Evolutionary conservation across 345 rosid genomes (phyloP).

Genomic region (Acer yangbiense): DNA sequence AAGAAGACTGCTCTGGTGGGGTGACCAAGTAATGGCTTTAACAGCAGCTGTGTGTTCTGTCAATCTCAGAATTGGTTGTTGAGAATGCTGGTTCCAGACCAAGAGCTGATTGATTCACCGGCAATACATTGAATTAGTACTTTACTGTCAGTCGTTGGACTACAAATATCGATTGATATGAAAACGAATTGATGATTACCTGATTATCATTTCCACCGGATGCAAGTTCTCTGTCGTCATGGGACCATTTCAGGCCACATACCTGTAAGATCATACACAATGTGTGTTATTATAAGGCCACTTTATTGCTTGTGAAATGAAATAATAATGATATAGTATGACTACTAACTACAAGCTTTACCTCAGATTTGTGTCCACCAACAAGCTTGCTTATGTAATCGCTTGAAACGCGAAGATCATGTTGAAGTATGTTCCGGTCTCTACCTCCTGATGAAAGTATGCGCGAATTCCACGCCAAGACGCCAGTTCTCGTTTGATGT

Average conservation of each 20-base stretch:
- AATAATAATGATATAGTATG: neutral
- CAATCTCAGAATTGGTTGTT: slow-evolving; percentile 67
- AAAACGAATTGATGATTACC: slow-evolving; percentile 36
- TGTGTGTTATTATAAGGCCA: neutral
- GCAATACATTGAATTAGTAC: neutral
- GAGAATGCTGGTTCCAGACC: slow-evolving; percentile 96
- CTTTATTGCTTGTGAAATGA: neutral
- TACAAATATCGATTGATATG: neutral
- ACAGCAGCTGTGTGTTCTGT: slow-evolving; percentile 99
- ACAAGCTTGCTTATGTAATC: slow-evolving; percentile 74
- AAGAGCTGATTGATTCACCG: slow-evolving; percentile 55
- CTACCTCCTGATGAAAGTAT: slow-evolving; percentile 91
- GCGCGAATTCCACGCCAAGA: slow-evolving; percentile 94
- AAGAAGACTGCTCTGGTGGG: slow-evolving; percentile 90
- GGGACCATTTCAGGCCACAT: slow-evolving; percentile 95
- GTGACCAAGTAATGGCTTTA: slow-evolving; percentile 98
- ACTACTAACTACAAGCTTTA: slow-evolving; percentile 14
- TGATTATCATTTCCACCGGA: slow-evolving; percentile 99
- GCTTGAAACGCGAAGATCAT: slow-evolving; percentile 82
- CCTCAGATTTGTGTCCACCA: slow-evolving; percentile 99
- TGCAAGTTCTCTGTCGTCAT: slow-evolving; percentile 96
- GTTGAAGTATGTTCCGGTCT: slow-evolving; percentile 90
- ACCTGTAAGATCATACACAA: slow-evolving; percentile 37
- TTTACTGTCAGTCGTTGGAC: neutral
- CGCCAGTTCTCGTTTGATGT: slow-evolving; percentile 95